Evolutionary conservation across 305 asterid genomes (phyloP).

Genomic region (Petunia hybrid): DNA sequence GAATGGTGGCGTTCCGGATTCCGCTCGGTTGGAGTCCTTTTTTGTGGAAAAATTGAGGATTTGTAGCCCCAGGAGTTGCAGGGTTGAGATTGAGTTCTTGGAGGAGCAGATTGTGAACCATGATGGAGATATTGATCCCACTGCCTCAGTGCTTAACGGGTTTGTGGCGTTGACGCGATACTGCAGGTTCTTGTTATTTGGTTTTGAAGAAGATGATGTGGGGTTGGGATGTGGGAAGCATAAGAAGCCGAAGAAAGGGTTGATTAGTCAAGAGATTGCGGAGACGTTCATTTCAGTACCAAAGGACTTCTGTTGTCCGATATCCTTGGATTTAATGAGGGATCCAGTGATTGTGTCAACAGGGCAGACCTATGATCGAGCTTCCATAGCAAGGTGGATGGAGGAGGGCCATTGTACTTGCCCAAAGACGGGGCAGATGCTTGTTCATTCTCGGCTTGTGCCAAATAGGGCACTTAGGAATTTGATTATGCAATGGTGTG

Average conservation of each 20-base stretch:
- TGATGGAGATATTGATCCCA: constrained; percentile 84
- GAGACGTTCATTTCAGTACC: constrained; percentile 78
- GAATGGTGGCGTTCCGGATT: constrained; percentile 62
- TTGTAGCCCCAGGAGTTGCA: constrained; percentile 59
- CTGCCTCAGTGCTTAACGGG: constrained; percentile 67
- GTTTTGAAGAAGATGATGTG: constrained; percentile 79
- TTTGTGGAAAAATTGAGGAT: constrained; percentile 65
- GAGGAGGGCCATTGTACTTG: constrained; percentile 90
- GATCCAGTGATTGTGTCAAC: constrained; percentile 93
- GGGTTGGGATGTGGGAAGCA: constrained; percentile 61
- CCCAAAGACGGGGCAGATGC: constrained; percentile 92
- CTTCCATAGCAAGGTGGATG: constrained; percentile 81
- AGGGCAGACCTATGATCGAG: constrained; percentile 90
- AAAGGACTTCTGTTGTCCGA: constrained; percentile 91
- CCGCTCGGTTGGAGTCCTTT: constrained; percentile 50
- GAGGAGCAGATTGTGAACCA: constrained; percentile 90
- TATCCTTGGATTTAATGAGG: constrained; percentile 83
- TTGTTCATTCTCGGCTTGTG: constrained; percentile 66
- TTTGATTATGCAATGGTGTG: constrained; percentile 83
- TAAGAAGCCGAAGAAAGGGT: constrained; percentile 55
- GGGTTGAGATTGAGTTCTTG: constrained; percentile 82
- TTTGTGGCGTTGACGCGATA: constrained; percentile 77
- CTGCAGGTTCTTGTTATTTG: constrained; percentile 77
- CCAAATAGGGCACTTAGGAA: constrained; percentile 78
- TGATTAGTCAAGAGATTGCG: constrained; percentile 68